Evolutionary conservation across 2,329 filamentous ascomycete genomes (phyloP).

Genomic region (Penicillium sp.): DNA sequence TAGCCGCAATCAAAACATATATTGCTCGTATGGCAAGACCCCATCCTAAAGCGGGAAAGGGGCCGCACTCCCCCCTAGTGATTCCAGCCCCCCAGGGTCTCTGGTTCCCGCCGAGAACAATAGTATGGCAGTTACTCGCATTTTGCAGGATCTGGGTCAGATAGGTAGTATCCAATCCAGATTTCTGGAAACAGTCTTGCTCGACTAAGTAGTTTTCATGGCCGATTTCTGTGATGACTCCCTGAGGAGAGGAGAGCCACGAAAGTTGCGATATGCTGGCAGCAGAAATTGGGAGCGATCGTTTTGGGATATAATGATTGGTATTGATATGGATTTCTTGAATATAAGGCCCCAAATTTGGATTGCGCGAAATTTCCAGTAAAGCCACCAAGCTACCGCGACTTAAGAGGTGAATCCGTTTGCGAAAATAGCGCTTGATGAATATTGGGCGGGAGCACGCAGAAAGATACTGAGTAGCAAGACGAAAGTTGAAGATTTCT

Average conservation of each 20-base stretch:
- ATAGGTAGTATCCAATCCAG: neutral
- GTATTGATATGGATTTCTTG: neutral
- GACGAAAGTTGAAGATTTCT: neutral
- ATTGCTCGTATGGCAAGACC: neutral
- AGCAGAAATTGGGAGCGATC: too few species aligned
- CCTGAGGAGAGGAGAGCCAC: neutral
- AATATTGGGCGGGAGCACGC: neutral
- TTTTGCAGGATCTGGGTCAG: neutral
- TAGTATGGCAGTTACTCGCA: neutral
- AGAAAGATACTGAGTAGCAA: neutral
- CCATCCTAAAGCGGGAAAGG: neutral
- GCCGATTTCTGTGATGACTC: neutral
- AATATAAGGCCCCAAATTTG: neutral
- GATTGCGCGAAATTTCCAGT: neutral
- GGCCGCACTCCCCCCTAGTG: neutral
- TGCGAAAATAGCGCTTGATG: neutral
- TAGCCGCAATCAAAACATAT: neutral
- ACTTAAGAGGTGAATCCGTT: neutral
- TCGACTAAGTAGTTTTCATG: neutral
- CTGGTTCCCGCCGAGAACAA: rapidly evolving
- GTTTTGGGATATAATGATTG: neutral
- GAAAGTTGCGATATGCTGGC: too few species aligned
- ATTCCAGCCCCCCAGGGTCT: neutral
- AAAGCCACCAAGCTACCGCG: neutral
- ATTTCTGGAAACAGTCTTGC: neutral